Conservation (phyloP, 345 rosid species). For the Acer yangbiense region DNA sequence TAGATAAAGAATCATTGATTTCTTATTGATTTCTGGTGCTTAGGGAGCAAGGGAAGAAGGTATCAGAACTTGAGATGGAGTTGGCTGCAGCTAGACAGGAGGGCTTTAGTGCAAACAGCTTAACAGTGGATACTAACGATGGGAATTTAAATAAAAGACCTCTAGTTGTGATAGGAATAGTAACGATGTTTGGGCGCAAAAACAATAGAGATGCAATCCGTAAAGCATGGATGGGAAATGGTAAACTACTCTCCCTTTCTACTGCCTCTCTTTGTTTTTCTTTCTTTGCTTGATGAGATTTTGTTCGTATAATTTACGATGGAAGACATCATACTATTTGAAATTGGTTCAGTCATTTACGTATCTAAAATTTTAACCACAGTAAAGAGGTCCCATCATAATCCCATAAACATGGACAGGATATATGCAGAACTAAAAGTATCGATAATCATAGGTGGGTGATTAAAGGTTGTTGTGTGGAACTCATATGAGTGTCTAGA, state of each 20-base stretch:
- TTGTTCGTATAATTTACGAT: constrained; percentile 1
- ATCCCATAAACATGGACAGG: neutral
- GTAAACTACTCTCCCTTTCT: constrained; percentile 34
- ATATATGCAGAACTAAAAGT: neutral
- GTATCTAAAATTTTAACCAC: neutral
- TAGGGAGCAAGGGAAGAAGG: constrained; percentile 87
- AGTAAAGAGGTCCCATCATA: no score
- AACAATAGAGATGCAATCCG: constrained; percentile 84
- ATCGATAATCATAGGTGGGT: neutral
- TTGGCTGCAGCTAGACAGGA: constrained; percentile 62
- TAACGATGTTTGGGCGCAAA: constrained; percentile 71
- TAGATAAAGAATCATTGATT: neutral
- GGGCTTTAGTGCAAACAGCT: constrained; percentile 57
- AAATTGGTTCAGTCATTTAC: neutral
- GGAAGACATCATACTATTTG: neutral
- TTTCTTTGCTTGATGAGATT: constrained; percentile 2
- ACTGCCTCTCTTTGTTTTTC: neutral
- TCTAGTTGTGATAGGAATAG: constrained; percentile 70
- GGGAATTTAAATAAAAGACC: constrained; percentile 52
- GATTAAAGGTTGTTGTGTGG: neutral
- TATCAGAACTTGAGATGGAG: constrained; percentile 70
- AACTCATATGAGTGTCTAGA: neutral
- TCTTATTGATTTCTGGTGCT: constrained; percentile 15
- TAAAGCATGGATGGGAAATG: constrained; percentile 92
- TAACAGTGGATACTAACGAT: constrained; percentile 28